Evolutionary conservation across 2,329 filamentous ascomycete genomes (phyloP).

Genomic region (Capronia americana): DNA sequence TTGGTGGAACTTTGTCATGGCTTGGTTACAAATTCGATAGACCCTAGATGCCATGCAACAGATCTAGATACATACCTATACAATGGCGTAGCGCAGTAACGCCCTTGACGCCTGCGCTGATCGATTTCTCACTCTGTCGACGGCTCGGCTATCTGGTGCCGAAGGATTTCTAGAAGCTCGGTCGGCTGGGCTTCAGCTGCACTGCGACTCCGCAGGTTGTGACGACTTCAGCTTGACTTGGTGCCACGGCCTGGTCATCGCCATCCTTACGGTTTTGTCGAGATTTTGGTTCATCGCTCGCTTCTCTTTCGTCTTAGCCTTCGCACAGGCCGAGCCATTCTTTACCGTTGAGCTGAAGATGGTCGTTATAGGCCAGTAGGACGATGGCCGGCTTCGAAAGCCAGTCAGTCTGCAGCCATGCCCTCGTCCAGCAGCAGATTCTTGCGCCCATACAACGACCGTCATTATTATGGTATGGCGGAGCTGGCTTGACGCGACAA

Average conservation of each 20-base stretch:
- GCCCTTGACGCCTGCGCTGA: background rate
- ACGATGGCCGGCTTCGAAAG: slow-evolving; percentile 36
- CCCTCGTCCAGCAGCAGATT: slow-evolving; percentile 32
- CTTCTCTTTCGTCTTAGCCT: background rate
- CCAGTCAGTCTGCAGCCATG: slow-evolving; percentile 31
- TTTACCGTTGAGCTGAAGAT: slow-evolving; percentile 9
- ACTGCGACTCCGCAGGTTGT: slow-evolving; percentile 5
- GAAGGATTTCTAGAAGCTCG: background rate
- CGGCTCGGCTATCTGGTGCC: background rate
- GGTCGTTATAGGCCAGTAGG: slow-evolving; percentile 18
- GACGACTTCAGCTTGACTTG: slow-evolving; percentile 1
- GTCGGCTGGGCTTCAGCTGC: slow-evolving; percentile 1
- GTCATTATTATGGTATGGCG: slow-evolving; percentile 33
- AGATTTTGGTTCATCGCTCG: background rate
- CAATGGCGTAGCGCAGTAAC: background rate
- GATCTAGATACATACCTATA: background rate
- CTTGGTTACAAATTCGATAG: background rate
- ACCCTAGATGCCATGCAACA: background rate
- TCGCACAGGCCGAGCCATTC: background rate
- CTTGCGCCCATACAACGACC: slow-evolving; percentile 28
- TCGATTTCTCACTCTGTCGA: background rate
- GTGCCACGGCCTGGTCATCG: background rate
- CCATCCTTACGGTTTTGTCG: background rate
- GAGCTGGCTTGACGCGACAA: slow-evolving; percentile 25
- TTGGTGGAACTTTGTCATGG: background rate